Conservation (phyloP, 1,284 basidiomycete species). For the Leccinum subspadiceum region DNA sequence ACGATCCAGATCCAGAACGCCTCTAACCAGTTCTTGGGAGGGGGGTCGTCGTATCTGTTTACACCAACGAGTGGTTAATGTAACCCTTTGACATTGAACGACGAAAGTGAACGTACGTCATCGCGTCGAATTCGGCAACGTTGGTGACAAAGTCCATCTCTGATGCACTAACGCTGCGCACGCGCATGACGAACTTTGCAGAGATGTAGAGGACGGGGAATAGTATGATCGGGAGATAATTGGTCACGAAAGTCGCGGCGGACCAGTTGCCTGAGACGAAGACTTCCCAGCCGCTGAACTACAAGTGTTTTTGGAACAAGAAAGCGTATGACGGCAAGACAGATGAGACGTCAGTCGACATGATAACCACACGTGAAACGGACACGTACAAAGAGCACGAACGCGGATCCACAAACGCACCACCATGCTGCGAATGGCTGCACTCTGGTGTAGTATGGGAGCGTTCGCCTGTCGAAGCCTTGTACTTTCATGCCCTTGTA, state of each 20-base stretch:
- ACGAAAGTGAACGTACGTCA: conserved; percentile 32
- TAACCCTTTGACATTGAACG: neutral
- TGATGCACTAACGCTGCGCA: conserved; percentile 33
- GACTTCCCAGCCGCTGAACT: conserved; percentile 44
- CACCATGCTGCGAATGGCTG: conserved; percentile 52
- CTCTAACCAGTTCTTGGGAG: conserved; percentile 27
- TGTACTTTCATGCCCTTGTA: conserved; percentile 55
- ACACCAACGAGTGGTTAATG: neutral
- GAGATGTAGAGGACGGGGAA: conserved; percentile 58
- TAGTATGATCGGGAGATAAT: conserved; percentile 60
- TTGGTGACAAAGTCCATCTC: conserved; percentile 62
- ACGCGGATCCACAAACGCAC: conserved; percentile 33
- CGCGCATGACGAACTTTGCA: conserved; percentile 42
- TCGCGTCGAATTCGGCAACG: conserved; percentile 51
- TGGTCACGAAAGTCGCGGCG: conserved; percentile 40
- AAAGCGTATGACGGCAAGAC: neutral
- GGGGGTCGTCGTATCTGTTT: conserved; percentile 28
- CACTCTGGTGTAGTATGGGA: conserved; percentile 48
- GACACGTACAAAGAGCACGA: conserved; percentile 40
- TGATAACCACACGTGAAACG: neutral
- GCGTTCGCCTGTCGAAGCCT: conserved; percentile 46
- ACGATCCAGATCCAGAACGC: conserved; percentile 32
- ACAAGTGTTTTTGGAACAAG: neutral
- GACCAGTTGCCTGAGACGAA: conserved; percentile 42
- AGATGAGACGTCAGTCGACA: neutral